These are phyloP conservation scores for Neopestalotiopsis rosae DNA, from an alignment of 2,329 filamentous ascomycete species.

Conservation along the genomic window DNA sequence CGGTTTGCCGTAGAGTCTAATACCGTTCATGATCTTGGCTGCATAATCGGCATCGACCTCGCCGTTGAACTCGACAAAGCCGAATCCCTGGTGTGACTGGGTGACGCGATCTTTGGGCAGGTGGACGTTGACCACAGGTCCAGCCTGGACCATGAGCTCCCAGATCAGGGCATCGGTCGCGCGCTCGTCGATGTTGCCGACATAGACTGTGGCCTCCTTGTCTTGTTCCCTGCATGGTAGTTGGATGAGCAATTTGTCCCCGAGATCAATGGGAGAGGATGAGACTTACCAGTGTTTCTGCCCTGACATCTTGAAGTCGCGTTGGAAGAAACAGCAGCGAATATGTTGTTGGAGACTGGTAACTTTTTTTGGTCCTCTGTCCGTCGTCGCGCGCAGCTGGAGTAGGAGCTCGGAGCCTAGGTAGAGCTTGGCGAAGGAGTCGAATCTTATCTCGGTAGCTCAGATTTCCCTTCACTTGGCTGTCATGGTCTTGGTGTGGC, in stretches of 20 bases:
- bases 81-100: slow-evolving; percentile 95
- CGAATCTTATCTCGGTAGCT: neutral
- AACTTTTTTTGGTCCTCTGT: neutral
- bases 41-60: slow-evolving; percentile 97
- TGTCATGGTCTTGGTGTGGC: neutral
- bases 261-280: neutral
- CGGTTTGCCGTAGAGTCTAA: slow-evolving; percentile 90
- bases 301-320: slow-evolving; percentile 40
- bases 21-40: slow-evolving; percentile 93
- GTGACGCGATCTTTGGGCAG: slow-evolving; percentile 98
- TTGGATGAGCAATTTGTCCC: neutral
- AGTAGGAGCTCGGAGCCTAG: slow-evolving; percentile 5
- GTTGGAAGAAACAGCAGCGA: neutral
- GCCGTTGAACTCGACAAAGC: slow-evolving; percentile 97
- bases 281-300: slow-evolving; percentile 41
- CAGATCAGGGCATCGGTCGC: slow-evolving; percentile 89
- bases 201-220: slow-evolving; percentile 97
- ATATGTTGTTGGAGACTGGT: neutral
- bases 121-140: slow-evolving; percentile 96
- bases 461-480: neutral
- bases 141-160: slow-evolving; percentile 98
- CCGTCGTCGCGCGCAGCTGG: neutral
- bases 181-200: slow-evolving; percentile 98
- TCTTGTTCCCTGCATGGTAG: slow-evolving; percentile 80
- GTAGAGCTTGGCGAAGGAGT: neutral